A percentile compares a stretch with the other conserved stretches of the same genome.
These are phyloP conservation scores for Coemansia sp. DNA, from an alignment of 192 early-diverging fungal genomes.

Conservation along the genomic window DNA sequence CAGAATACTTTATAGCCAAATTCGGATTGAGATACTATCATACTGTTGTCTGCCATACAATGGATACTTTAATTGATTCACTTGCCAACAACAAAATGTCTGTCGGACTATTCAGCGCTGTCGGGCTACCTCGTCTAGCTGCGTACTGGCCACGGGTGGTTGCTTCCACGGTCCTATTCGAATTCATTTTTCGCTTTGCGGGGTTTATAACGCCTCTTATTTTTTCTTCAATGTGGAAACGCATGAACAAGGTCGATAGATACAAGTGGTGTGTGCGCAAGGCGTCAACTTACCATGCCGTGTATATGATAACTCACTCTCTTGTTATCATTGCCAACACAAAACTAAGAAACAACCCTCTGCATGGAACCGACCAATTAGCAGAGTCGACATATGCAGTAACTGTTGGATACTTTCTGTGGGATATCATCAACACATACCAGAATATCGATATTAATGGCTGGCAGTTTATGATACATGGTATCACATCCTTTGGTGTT, in stretches of 20 bases:
- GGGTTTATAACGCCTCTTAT: conserved; percentile 56
- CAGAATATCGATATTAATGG: conserved; percentile 69
- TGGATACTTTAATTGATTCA: conserved; percentile 26
- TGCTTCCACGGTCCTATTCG: conserved; percentile 51
- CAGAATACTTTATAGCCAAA: no score
- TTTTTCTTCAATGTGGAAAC: conserved; percentile 62
- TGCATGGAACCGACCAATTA: conserved; percentile 67
- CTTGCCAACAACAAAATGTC: conserved; percentile 34
- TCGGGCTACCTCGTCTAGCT: conserved; percentile 59
- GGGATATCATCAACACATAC: conserved; percentile 78
- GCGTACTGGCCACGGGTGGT: conserved; percentile 64
- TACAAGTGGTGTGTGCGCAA: conserved; percentile 76
- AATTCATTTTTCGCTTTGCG: conserved; percentile 55
- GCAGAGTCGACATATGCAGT: conserved; percentile 75
- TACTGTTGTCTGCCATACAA: not conserved
- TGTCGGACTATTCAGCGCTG: conserved; percentile 47
- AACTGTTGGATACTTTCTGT: conserved; percentile 86
- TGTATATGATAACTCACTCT: conserved; percentile 60
- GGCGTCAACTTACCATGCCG: conserved; percentile 70
- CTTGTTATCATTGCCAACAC: conserved; percentile 65
- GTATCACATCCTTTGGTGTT: conserved; percentile 70
- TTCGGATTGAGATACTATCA: no score
- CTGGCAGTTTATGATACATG: conserved; percentile 80
- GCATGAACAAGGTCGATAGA: conserved; percentile 55
- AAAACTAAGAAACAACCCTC: conserved; percentile 58